Base-by-base conservation (phyloP, 2,329 filamentous ascomycete species). In the Orbilia javanica region DNA sequence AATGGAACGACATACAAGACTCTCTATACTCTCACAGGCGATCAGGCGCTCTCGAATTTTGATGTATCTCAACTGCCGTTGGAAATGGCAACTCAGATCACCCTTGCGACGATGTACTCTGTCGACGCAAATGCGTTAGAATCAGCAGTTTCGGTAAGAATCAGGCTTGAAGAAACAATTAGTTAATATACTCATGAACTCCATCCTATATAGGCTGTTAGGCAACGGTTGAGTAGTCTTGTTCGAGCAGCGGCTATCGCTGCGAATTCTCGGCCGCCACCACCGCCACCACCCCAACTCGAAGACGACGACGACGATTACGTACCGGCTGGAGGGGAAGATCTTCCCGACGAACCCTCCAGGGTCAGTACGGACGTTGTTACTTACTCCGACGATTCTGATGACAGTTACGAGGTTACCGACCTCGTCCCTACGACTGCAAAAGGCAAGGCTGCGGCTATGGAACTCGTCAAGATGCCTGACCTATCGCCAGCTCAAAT, bases 21-120 rank as follows among this genome's bases (percentile, higher is more conserved):
- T 79, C 86, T 99, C 2, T 99, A 94, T 83, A 96, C 94, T 0
- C 87, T 99, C 55, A 95, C 93, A 4, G 87, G 88, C 57, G 93
- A 96, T 82, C 86, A 88, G 60, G 91, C 89, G 6, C 86, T 96
- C 22, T 91, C 90, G 79, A 88, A 88, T 3, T 97, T 98, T 82
- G 93, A 97, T 83, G 93, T 95, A 39, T 90, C 92, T 60, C 88
- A 90, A 77, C 88, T 99, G 48, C 92, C 94, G 1, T 85, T 90
- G 10, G 89, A 93, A 22, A 85, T 97, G 72, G 89, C 96, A 2
- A 88, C 93, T 15, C 92, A 90, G 82, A 94, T 99, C 63, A 89
- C 92, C n/a, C 89, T 96, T 46, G 91, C 90, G 34, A 89, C 96
- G 4, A 86, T 99, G 72, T 88, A 89, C 34, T 89, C 90, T 15